Percentiles rank a stretch among this genome's conserved stretches.
phyloP scores from a whole-genome alignment of 768 basidiomycete genomes.

The Kwoniella dejecticola region DNA sequence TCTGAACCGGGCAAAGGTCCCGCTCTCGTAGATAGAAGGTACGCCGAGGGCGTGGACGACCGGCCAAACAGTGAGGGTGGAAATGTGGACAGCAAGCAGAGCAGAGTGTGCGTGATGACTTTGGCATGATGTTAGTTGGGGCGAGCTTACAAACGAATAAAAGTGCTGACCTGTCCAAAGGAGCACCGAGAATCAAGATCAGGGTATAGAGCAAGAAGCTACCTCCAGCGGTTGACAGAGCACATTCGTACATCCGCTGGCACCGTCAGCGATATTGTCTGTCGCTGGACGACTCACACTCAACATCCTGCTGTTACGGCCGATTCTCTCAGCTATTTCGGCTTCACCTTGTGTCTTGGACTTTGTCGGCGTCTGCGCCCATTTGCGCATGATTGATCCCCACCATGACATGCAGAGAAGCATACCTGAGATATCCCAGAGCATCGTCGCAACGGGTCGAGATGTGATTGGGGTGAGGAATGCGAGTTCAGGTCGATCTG shows the following conservation, averaged over 20 bases:
- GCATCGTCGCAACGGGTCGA: conserved; percentile 64
- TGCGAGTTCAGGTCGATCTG: conserved; percentile 70
- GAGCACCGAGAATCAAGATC: conserved; percentile 12
- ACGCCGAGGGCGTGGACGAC: conserved; percentile 71
- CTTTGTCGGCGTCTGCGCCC: conserved; percentile 55
- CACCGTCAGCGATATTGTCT: background rate
- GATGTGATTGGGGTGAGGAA: conserved; percentile 70
- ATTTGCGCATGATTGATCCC: conserved; percentile 67
- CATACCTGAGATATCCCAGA: conserved; percentile 64
- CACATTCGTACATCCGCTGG: conserved; percentile 26
- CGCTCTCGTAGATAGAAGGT: conserved; percentile 60
- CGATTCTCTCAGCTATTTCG: conserved; percentile 27
- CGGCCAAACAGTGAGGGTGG: conserved; percentile 67
- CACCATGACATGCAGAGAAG: conserved; percentile 69
- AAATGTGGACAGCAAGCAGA: conserved; percentile 68
- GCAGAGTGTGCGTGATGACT: conserved; percentile 67
- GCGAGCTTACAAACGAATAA: no score
- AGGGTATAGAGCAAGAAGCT: conserved; percentile 57
- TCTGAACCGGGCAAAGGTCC: conserved; percentile 64
- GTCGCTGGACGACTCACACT: conserved; percentile 14
- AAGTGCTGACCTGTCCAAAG: conserved; percentile 59
- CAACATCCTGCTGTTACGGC: conserved; percentile 8
- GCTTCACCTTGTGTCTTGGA: conserved; percentile 11
- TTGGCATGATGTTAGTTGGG: background rate
- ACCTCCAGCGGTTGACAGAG: conserved; percentile 51